Base-by-base conservation (phyloP, 106 monocot genomes). In the Dendrobium chrysotoxum region DNA sequence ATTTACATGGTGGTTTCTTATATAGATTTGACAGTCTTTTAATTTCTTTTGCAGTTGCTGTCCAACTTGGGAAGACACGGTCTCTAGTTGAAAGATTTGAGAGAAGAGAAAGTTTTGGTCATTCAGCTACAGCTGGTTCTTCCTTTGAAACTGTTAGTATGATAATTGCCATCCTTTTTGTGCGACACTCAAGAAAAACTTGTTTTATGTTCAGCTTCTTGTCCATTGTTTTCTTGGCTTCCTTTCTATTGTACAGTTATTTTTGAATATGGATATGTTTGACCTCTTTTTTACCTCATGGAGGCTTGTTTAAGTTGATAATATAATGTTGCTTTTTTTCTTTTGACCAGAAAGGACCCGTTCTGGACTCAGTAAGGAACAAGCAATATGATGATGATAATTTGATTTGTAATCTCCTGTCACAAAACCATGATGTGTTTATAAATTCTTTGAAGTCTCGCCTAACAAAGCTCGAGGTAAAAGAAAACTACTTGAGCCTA, bases 31-130 rank as follows among this genome's bases (percentile, higher is more conserved):
- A 81, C 76, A 40, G 39, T 84, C 28, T 79, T 68, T 26, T 30
- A 39, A 25, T 46, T 72, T 77, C 25, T 78, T 78, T 72, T 79
- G 40, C 83, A 97, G 96, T 94, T 86, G 90, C 90, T 67, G 90
- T 94, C 78, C 90, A 78, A 83, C 86, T 88, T 83, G 96, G 96
- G 82, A 94, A 82, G 73, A 97, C 94, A 78, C 78, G 88, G 73
- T 94, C 94, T 82, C 86, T 97, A 66, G 96, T 97, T 79, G 89
- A 97, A 80, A 89, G 90, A 61, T 97, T 87, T 87, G 96, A 97
- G 80, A 97, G 67, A 72, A 89, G 85, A 87, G 95, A 95, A 18
- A 80, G 61, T 86, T 77, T 44, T 70, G 72, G 83, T 78, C 61
- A 28, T 41, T 6, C 84, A 9, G 25, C 58, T 44, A 71, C 79